Evolutionary conservation across 345 rosid species (phyloP).

Genomic region (Lumnitzera littorea): DNA sequence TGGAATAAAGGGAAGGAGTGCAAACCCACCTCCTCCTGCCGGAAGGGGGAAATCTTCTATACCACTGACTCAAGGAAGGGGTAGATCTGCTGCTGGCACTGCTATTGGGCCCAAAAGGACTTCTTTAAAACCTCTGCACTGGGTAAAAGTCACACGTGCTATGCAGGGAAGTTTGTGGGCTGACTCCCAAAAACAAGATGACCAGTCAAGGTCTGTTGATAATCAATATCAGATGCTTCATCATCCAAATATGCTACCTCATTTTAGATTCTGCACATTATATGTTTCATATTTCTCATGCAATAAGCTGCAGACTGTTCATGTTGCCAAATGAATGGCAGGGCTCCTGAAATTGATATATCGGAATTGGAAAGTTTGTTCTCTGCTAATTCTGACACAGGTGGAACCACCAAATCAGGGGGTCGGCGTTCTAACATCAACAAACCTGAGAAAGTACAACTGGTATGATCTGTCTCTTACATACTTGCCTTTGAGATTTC

Average conservation of each 20-base stretch:
- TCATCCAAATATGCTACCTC: conserved; percentile 4
- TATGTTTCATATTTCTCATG: neutral
- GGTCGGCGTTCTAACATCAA: conserved; percentile 72
- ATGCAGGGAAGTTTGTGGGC: conserved; percentile 97
- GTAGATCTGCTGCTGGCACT: conserved; percentile 41
- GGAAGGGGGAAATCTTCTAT: conserved; percentile 56
- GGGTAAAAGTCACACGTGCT: conserved; percentile 94
- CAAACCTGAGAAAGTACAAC: conserved; percentile 92
- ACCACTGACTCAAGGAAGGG: conserved; percentile 40
- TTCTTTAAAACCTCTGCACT: conserved; percentile 80
- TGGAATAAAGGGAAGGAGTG: conserved; percentile 41
- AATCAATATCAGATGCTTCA: conserved; percentile 2
- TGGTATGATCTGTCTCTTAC: conserved; percentile 33
- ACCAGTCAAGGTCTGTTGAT: conserved; percentile 59
- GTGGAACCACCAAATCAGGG: conserved; percentile 50
- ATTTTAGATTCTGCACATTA: neutral
- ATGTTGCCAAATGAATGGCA: conserved; percentile 22
- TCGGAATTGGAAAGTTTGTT: conserved; percentile 92
- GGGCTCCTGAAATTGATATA: conserved; percentile 99
- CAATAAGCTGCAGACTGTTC: neutral
- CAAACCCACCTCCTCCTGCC: conserved; percentile 68
- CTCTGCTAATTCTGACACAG: conserved; percentile 67
- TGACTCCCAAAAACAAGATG: conserved; percentile 78
- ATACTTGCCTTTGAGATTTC: neutral
- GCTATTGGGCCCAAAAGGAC: conserved; percentile 53